Base-by-base conservation (phyloP, 2,329 filamentous ascomycete species). In the Aspergillus costaricaensis region DNA sequence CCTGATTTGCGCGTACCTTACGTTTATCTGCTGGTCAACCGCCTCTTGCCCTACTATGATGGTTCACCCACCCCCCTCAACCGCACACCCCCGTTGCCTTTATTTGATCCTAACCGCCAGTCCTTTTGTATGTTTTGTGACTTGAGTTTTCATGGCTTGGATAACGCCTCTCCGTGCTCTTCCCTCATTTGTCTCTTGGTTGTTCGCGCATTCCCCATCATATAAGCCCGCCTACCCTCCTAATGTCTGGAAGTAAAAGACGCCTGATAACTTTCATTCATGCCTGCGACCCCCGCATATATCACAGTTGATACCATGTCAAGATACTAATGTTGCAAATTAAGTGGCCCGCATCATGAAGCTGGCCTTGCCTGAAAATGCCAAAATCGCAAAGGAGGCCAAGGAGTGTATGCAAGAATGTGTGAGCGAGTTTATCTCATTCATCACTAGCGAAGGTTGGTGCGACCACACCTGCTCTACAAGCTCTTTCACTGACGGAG, bases 381-480 rank as follows among this genome's bases (percentile, higher is more conserved):
- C 95, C 68, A 99, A 99, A 81, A 99, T 99, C 63, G 93, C 93
- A 62, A 99, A 99, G 76, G 95, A 99, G 76, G 95, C 95, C 58
- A 99, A 99, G 79, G 95, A 99, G 77, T 99, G 95, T 80, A 98
- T 99, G 95, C 95, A 99, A 79, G 95, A 99, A 79, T 99, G 95
- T 75, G 95, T 99, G 61, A 97, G 93, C 87, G 95, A 99, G 81
- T 99, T 99, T 79, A 99, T 99, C 82, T 96, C 92, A 6, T 99
- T 99, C 83, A 98, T 99, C 75, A 99, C 95, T 38, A 98, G 94
- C 77, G 95, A 99, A 85, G 95, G 95, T 96, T 78, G 74, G 90
- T 81, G 25, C 17, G 43, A 15, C 55, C 39, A 41, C 49, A 21
- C 27, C 30, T 43, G 10, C 41, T 52, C 19, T 36, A 44, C 47